Evolutionary conservation across 2,329 filamentous ascomycete genomes (phyloP), one percentile per base, ranked within the genome.

Genomic region (Dactylella cylindrospora): DNA sequence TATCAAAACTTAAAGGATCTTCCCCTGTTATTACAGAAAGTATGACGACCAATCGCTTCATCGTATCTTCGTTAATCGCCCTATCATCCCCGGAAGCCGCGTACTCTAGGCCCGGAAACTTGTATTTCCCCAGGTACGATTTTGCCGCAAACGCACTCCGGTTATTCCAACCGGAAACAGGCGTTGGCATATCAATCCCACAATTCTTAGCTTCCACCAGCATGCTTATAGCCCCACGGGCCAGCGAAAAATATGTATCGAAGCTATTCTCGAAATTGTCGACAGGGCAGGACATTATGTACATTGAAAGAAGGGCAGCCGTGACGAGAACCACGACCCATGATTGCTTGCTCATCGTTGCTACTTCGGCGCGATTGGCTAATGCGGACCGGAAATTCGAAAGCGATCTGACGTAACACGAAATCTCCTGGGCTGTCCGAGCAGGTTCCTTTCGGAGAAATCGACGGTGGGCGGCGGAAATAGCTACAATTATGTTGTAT

Each of bases 161-260:
- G 7, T 10, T 26, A 3, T 33, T 25, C 3, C 47, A 20, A 5
- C 22, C 10, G 6, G 47, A 43, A 17, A 28, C n/a, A 12, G 29
- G 44, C 13, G 49, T 31, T 1, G 10, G 10, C 12, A 53, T 4
- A 5, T 15, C 13, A 10, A 45, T 0, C 3, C 55, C 55, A 13
- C 36, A 20, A 19, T 47, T 53, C 2, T 19, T 44, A 15, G 41
- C 33, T 32, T 61, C 55, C 2, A 22, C n/a, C 10, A 61, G 47
- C 55, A 61, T 47, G 15, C 40, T 53, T 43, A 61, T 53, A 7
- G 55, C 44, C 0, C 55, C 47, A 6, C 47, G 22, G 3, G 47
- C 43, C n/a, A 53, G 32, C 12, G 55, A 61, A 17, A 61, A 53
- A 31, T 46, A 61, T 5, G 47, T 53, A 19, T 61, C 55, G 23